Conservation (phyloP, 148 eudicot species). For the Diospyros kaki region DNA sequence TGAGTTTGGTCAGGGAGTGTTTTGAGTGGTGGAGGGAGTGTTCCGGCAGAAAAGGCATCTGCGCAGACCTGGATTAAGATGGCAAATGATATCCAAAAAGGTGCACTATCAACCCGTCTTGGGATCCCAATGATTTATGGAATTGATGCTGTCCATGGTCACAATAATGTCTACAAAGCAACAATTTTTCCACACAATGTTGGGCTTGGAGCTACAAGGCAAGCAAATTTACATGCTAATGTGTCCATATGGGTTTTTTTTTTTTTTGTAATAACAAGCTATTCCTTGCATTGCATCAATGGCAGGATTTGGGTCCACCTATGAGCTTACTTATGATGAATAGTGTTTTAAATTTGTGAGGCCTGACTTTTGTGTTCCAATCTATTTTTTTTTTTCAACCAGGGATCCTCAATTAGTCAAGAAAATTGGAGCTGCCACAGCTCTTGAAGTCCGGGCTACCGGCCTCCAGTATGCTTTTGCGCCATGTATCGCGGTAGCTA, state of each 20-base stretch:
- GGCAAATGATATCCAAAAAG: slow-evolving; percentile 57
- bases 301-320: neutral
- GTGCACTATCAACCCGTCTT: slow-evolving; percentile 53
- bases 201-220: slow-evolving; percentile 66
- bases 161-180: slow-evolving; percentile 62
- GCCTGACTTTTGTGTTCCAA: neutral
- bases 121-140: slow-evolving; percentile 72
- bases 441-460: slow-evolving; percentile 78
- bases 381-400: neutral
- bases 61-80: slow-evolving; percentile 52
- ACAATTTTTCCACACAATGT: slow-evolving; percentile 71
- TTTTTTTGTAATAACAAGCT: neutral
- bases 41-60: slow-evolving; percentile 44
- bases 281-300: too few relatives aligned
- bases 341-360: neutral
- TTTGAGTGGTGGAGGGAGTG: slow-evolving; percentile 72
- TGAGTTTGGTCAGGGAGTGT: slow-evolving; percentile 46
- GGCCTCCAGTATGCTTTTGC: slow-evolving; percentile 74
- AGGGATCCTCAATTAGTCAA: slow-evolving; percentile 67
- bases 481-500: slow-evolving; percentile 67
- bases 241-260: neutral
- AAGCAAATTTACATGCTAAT: slow-evolving; percentile 6
- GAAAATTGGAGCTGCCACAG: slow-evolving; percentile 79
- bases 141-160: slow-evolving; percentile 72
- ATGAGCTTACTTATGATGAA: neutral